Evolutionary conservation across 1,284 basidiomycete genomes (phyloP).

Genomic region (Moniliophthora roreri): DNA sequence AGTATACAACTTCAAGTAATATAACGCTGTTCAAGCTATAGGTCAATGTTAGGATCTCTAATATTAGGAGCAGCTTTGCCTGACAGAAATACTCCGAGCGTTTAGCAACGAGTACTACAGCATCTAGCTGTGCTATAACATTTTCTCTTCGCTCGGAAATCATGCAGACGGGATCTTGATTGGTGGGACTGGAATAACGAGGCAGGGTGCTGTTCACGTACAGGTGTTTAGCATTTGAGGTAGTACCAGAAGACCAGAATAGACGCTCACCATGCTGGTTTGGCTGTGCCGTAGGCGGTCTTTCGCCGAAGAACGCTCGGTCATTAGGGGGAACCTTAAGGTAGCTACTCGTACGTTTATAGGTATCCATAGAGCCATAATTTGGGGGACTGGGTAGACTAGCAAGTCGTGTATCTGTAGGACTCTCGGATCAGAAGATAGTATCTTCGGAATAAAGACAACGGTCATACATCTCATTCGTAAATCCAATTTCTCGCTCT

Average conservation of each 20-base stretch:
- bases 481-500: conserved; percentile 9
- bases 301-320: background rate
- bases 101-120: too few relatives aligned
- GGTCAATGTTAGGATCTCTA: too few relatives aligned
- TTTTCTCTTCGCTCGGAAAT: too few relatives aligned
- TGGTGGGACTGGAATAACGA: too few relatives aligned
- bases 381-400: background rate
- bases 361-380: background rate
- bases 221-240: background rate
- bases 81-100: too few relatives aligned
- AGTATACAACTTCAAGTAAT: too few relatives aligned
- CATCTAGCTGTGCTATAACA: too few relatives aligned
- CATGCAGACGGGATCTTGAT: too few relatives aligned
- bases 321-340: background rate
- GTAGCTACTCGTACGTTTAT: background rate
- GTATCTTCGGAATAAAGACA: background rate
- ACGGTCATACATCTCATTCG: background rate
- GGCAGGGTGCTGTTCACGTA: too few relatives aligned
- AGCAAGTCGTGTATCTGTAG: background rate
- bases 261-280: background rate
- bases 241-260: background rate
- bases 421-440: background rate
- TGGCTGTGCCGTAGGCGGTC: background rate
- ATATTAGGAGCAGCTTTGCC: too few relatives aligned
- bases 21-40: too few relatives aligned